Evolutionary conservation across 108 stramenopile species (phyloP).

Genomic region (Cyclotella baltica): DNA sequence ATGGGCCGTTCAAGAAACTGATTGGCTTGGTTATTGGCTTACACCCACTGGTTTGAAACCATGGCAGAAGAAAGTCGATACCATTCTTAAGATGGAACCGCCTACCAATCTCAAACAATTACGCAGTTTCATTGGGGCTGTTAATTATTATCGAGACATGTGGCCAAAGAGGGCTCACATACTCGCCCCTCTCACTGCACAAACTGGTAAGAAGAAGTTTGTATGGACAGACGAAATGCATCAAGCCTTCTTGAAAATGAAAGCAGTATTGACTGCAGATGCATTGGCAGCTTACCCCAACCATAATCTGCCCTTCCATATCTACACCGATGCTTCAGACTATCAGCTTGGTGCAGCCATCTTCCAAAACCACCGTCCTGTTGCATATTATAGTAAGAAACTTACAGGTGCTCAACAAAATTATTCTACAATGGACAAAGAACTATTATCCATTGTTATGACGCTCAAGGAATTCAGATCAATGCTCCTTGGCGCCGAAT

Average conservation of each 20-base stretch:
- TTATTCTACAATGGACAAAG: slow-evolving; percentile 36
- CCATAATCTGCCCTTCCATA: slow-evolving; percentile 54
- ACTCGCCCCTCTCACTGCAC: slow-evolving; percentile 40
- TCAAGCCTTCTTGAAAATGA: slow-evolving; percentile 58
- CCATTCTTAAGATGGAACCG: slow-evolving; percentile 34
- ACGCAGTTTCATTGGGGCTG: slow-evolving; percentile 50
- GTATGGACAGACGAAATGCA: slow-evolving; percentile 37
- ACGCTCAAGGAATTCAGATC: slow-evolving; percentile 50
- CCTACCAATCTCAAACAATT: slow-evolving; percentile 37
- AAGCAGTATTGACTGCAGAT: slow-evolving; percentile 48
- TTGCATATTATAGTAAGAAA: slow-evolving; percentile 57
- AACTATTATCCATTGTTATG: too few relatives aligned
- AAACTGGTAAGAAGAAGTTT: slow-evolving; percentile 16
- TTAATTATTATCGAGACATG: slow-evolving; percentile 47
- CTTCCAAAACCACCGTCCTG: slow-evolving; percentile 44
- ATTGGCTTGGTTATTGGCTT: too few relatives aligned
- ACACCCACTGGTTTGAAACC: slow-evolving; percentile 50
- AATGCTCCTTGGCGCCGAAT: slow-evolving; percentile 47
- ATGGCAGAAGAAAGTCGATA: slow-evolving; percentile 49
- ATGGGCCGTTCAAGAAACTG: too few relatives aligned
- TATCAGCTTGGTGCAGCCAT: slow-evolving; percentile 54
- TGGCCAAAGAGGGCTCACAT: too few relatives aligned
- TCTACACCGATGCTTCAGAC: slow-evolving; percentile 57
- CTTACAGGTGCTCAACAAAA: slow-evolving; percentile 44
- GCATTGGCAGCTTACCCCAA: slow-evolving; percentile 46